A percentile compares a stretch with the other conserved stretches of the same genome.
These are phyloP conservation scores for Colletotrichum euphorbiae DNA, from an alignment of 2,329 filamentous ascomycete genomes.

Conservation along the genomic window DNA sequence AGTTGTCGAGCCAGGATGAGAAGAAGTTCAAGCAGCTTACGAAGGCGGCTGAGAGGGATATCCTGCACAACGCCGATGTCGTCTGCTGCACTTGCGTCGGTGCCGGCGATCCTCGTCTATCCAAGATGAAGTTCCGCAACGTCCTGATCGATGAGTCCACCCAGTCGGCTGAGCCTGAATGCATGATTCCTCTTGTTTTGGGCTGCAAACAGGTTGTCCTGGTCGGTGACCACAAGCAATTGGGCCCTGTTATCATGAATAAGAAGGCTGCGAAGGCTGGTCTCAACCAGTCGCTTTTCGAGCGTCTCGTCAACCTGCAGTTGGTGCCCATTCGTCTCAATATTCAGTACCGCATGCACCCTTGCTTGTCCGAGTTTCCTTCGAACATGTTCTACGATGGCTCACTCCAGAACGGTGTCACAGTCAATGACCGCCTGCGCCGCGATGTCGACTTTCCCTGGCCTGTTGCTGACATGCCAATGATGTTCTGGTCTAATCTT, in stretches of 20 bases:
- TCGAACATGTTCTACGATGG: slow-evolving; percentile 99
- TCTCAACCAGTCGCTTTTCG: slow-evolving; percentile 97
- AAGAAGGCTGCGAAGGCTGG: slow-evolving; percentile 99
- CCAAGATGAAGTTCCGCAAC: slow-evolving; percentile 98
- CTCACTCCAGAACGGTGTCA: slow-evolving; percentile 95
- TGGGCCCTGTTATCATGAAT: slow-evolving; percentile 99
- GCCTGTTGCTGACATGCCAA: slow-evolving; percentile 92
- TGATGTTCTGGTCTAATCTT: slow-evolving; percentile 99
- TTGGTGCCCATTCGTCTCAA: slow-evolving; percentile 92
- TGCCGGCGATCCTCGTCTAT: slow-evolving; percentile 92
- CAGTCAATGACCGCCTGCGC: slow-evolving; percentile 86
- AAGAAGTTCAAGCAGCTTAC: slow-evolving; percentile 99
- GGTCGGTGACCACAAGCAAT: slow-evolving; percentile 97
- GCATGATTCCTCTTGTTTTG: slow-evolving; percentile 96
- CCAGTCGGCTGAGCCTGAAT: slow-evolving; percentile 97
- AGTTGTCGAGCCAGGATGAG: slow-evolving; percentile 94
- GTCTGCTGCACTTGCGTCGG: slow-evolving; percentile 99
- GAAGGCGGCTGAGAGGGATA: slow-evolving; percentile 92
- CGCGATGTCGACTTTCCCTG: slow-evolving; percentile 98
- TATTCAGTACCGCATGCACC: slow-evolving; percentile 99
- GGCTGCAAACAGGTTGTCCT: slow-evolving; percentile 99
- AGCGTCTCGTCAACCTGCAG: slow-evolving; percentile 92
- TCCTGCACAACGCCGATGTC: slow-evolving; percentile 93
- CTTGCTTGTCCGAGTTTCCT: slow-evolving; percentile 94
- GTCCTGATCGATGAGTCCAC: slow-evolving; percentile 98